Evolutionary conservation across 129 eudicot genomes (phyloP).

Genomic region (Dittrichia graveolens): DNA sequence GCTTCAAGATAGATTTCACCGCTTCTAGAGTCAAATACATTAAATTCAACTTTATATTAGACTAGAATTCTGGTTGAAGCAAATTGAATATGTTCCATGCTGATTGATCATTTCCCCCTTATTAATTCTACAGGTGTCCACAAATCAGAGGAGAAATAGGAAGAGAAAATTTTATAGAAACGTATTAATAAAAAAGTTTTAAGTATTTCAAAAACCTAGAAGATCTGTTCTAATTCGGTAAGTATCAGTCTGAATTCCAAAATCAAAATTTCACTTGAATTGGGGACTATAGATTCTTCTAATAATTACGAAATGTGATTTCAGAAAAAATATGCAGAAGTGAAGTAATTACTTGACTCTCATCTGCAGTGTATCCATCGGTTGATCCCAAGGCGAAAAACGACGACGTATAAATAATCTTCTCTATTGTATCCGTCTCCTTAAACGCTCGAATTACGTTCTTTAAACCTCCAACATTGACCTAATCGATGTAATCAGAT

Average conservation of each 20-base stretch:
- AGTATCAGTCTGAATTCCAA: too few species aligned
- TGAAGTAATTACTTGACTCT: slow-evolving; percentile 59
- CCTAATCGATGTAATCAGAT: slow-evolving; percentile 38
- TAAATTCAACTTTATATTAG: neutral
- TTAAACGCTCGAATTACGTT: slow-evolving; percentile 68
- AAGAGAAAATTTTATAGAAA: neutral
- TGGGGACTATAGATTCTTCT: too few species aligned
- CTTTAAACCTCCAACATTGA: slow-evolving; percentile 84
- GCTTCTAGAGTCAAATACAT: neutral
- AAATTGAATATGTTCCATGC: neutral
- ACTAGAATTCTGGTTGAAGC: neutral
- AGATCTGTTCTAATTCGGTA: neutral
- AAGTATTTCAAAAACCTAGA: neutral
- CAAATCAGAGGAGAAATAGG: neutral
- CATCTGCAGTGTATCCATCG: slow-evolving; percentile 79
- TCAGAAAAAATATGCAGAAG: neutral
- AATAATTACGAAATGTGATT: slow-evolving; percentile 31
- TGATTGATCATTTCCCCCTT: slow-evolving; percentile 1
- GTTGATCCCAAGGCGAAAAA: slow-evolving; percentile 82
- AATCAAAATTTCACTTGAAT: neutral
- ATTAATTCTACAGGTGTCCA: neutral
- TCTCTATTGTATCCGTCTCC: slow-evolving; percentile 58
- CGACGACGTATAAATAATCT: slow-evolving; percentile 80
- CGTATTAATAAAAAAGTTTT: neutral
- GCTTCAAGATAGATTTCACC: neutral